Evolutionary conservation across 2,329 filamentous ascomycete genomes (phyloP), one percentile per base, ranked within the genome.

Genomic region (Monilinia aucupariae): DNA sequence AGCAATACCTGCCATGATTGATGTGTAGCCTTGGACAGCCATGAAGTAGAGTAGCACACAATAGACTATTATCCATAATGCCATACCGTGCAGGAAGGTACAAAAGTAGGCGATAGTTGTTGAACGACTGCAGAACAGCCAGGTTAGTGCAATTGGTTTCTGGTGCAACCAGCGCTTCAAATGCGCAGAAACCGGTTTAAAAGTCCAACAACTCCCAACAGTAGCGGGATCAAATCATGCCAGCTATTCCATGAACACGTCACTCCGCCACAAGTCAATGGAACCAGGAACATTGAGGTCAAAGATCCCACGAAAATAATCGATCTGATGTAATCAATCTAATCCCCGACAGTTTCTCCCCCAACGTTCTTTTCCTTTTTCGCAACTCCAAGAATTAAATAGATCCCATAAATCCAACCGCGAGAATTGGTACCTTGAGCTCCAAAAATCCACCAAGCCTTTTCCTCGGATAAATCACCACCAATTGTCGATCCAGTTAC

Each of bases 201-300:
- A 6, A 89, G 72, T 2, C 82, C 80, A 0, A 75, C 69, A 1
- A 75, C 68, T 2, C 85, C 85, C 13, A 88, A 50, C 3, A 84
- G 72, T 8, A 90, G 72, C 0, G 85, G 86, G 0, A 85, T 78
- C 4, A 90, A 74, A 0, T 84, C 86, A 1, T 79, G 77, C 78
- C 81, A 87, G 9, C 79, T 83, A 48, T 74, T 71, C 87, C 86
- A 90, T 0, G 78, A 71, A 71, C 87, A 89, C 74, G 85, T 81
- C 13, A 87, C 78, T 39, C 85, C 85, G 13, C 85, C 67, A 78
- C 83, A 86, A 1, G 83, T 84, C 3, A 88, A 71, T 0, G 83
- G 81, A 60, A 87, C 83, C 41, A 88, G 73, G 69, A 87, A 82
- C n/a, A n/a, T n/a, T 41, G 79, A 80, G 0, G 82, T 85, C 15